Conservation (phyloP, 2,329 filamentous ascomycete genomes). For the Colletotrichum higginsianum region DNA sequence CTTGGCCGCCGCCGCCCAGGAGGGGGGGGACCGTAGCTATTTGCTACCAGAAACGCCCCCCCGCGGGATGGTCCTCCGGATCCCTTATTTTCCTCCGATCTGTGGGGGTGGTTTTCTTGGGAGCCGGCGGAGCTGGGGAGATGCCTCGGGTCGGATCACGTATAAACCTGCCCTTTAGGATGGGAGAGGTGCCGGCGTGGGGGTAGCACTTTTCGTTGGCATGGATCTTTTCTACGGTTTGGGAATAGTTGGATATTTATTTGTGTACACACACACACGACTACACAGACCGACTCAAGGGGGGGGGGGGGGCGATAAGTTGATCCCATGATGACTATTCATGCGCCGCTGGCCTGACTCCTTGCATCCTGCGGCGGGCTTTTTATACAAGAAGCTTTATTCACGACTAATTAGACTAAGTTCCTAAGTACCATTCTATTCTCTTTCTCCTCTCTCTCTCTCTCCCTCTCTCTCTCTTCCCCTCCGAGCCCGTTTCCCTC, state of each 20-base stretch:
- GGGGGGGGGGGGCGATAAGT: conserved; percentile 18
- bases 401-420: no score
- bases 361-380: neutral
- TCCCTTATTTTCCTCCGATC: conserved; percentile 15
- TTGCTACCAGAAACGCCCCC: conserved; percentile 13
- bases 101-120: conserved; percentile 24
- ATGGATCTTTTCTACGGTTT: conserved; percentile 1
- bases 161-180: neutral
- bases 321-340: conserved; percentile 31
- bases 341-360: neutral
- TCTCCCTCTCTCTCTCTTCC: no score
- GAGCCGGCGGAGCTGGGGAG: conserved; percentile 5
- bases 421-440: neutral
- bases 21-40: conserved; percentile 1
- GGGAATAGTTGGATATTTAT: neutral
- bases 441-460: no score
- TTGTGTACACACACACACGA: conserved; percentile 8
- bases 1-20: neutral
- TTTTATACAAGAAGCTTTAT: conserved; percentile 11
- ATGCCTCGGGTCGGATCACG: conserved; percentile 16
- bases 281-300: conserved; percentile 16
- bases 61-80: conserved; percentile 22
- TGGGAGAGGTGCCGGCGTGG: conserved; percentile 27
- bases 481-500: no score
- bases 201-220: conserved; percentile 19